Evolutionary conservation across 2,329 filamentous ascomycete species (phyloP).

Genomic region (Ophiognomonia clavigignenti-juglandacearum): DNA sequence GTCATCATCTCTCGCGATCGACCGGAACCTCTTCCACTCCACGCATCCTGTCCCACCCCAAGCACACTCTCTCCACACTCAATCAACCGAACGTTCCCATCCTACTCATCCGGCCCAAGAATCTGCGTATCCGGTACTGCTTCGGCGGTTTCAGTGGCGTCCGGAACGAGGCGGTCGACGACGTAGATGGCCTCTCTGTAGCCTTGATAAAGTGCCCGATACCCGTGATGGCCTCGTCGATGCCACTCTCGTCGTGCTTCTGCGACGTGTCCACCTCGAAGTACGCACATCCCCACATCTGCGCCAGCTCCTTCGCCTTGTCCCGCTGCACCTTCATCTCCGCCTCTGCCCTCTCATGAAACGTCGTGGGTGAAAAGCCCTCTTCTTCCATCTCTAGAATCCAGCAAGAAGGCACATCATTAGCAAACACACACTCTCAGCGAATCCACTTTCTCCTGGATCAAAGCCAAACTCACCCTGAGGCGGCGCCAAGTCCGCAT

Average conservation of each 20-base stretch:
- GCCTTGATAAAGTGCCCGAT: conserved; percentile 15
- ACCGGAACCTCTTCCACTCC: too few relatives aligned
- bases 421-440: not conserved
- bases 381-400: conserved; percentile 11
- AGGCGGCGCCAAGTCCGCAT: conserved; percentile 15
- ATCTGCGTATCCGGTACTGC: conserved; percentile 16
- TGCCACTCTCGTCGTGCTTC: conserved; percentile 9
- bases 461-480: conserved; percentile 9
- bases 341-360: conserved; percentile 12
- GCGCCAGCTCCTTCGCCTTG: conserved; percentile 12
- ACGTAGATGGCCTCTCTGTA: conserved; percentile 13
- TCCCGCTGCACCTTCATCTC: conserved; percentile 16
- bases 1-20: too few relatives aligned
- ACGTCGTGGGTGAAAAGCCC: conserved; percentile 12
- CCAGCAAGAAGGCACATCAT: not conserved
- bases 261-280: conserved; percentile 16
- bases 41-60: too few relatives aligned
- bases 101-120: conserved; percentile 13
- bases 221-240: conserved; percentile 14
- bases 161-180: conserved; percentile 15
- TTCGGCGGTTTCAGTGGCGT: conserved; percentile 15
- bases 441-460: too few relatives aligned
- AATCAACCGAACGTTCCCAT: conserved; percentile 11
- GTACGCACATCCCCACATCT: conserved; percentile 15
- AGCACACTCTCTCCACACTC: too few relatives aligned